Evolutionary conservation across 1,139 yeast genomes (phyloP).

Genomic region (Scheffersomyces parashehatae): DNA sequence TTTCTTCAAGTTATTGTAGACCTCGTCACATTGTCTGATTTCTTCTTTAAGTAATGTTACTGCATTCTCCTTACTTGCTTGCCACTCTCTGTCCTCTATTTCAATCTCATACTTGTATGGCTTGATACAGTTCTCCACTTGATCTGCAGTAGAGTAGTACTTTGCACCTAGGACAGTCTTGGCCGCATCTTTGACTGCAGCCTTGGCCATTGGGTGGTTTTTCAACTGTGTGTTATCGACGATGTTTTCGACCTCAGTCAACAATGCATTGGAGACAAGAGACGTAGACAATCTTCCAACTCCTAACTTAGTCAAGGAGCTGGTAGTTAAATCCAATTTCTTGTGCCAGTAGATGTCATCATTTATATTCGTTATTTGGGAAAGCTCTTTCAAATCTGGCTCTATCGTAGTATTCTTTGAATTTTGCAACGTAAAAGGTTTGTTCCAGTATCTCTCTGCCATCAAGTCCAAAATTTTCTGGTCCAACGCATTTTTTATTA

Average conservation of each 20-base stretch:
- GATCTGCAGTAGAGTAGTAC: constrained; percentile 92
- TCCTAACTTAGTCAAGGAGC: constrained; percentile 86
- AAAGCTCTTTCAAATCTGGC: constrained; percentile 56
- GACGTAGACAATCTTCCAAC: constrained; percentile 88
- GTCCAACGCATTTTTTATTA: constrained; percentile 82
- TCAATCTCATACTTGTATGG: constrained; percentile 98
- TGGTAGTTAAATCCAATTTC: constrained; percentile 80
- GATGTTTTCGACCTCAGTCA: constrained; percentile 75
- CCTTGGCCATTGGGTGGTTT: constrained; percentile 81
- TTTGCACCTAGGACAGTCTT: constrained; percentile 72
- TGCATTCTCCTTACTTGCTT: constrained; percentile 75
- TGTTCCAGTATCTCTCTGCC: constrained; percentile 93
- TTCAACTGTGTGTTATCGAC: constrained; percentile 72
- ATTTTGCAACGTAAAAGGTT: constrained; percentile 40
- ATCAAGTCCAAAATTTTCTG: constrained; percentile 83
- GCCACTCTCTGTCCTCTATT: constrained; percentile 95
- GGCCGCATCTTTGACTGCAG: constrained; percentile 84
- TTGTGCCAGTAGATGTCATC: constrained; percentile 87
- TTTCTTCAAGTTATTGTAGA: constrained; percentile 61
- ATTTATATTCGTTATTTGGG: constrained; percentile 46
- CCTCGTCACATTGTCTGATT: constrained; percentile 74
- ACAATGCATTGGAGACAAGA: constrained; percentile 75
- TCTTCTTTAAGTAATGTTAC: constrained; percentile 77
- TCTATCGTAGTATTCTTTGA: constrained; percentile 25
- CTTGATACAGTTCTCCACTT: constrained; percentile 96